These are phyloP conservation scores for Vitis cinerea DNA, from an alignment of 164 flowering plant genomes.

Conservation along the genomic window DNA sequence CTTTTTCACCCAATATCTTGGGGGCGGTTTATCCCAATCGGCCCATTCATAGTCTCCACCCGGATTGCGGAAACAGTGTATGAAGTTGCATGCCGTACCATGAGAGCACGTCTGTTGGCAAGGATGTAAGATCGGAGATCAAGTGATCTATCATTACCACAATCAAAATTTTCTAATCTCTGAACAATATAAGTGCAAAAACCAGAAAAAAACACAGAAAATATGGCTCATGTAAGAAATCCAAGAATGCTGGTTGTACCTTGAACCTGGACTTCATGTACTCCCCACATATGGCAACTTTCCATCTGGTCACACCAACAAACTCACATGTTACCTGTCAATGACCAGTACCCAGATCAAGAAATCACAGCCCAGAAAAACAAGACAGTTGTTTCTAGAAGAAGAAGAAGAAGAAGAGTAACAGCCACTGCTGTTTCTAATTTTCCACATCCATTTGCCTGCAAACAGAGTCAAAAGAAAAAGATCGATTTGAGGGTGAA, in stretches of 20 bases:
- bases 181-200: conserved; percentile 1
- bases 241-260: conserved; percentile 33
- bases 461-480: too few species aligned
- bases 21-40: conserved; percentile 93
- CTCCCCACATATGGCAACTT: conserved; percentile 95
- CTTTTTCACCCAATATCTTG: conserved; percentile 73
- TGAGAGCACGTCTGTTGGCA: conserved; percentile 71
- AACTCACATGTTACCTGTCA: conserved; percentile 78
- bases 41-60: conserved; percentile 99
- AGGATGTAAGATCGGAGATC: neutral
- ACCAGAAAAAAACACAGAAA: neutral
- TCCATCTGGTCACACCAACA: conserved; percentile 85
- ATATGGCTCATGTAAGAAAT: neutral
- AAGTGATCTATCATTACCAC: neutral
- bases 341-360: neutral
- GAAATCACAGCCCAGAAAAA: neutral
- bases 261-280: conserved; percentile 79
- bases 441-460: too few species aligned
- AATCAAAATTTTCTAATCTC: neutral
- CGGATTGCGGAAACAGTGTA: conserved; percentile 94
- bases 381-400: too few species aligned
- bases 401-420: too few species aligned
- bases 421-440: too few species aligned
- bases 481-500: too few species aligned
- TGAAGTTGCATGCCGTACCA: conserved; percentile 90